Evolutionary conservation across 106 monocot species (phyloP).

Genomic region (Acorus calamus): DNA sequence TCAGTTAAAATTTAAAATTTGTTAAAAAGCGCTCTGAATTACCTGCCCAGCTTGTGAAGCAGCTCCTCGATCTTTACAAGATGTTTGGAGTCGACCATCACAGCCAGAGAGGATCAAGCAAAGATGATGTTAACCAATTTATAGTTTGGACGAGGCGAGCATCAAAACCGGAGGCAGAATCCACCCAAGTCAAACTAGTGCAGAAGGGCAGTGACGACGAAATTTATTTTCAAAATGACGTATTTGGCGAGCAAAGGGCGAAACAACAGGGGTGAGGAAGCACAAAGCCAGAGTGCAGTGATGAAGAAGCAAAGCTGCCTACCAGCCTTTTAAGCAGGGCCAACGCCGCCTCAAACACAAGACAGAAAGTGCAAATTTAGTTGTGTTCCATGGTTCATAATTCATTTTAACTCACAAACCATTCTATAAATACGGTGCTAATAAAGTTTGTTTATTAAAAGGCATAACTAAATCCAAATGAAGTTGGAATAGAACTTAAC

Average conservation of each 20-base stretch:
- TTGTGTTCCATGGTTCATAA: slow-evolving; percentile 4
- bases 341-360: slow-evolving; percentile 26
- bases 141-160: no score
- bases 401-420: not conserved
- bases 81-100: not conserved
- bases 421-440: not conserved
- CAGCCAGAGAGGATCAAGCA: slow-evolving; percentile 5
- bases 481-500: slow-evolving; percentile 36
- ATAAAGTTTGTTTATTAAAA: not conserved
- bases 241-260: slow-evolving; percentile 16
- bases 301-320: slow-evolving; percentile 14
- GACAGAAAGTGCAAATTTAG: slow-evolving; percentile 25
- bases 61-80: not conserved
- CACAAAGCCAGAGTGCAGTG: slow-evolving; percentile 10
- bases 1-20: no score
- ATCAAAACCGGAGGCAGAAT: no score
- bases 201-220: not conserved
- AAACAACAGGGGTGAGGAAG: slow-evolving; percentile 20
- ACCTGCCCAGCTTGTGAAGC: slow-evolving; percentile 10
- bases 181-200: no score
- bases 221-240: slow-evolving; percentile 9
- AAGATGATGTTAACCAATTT: slow-evolving; percentile 3
- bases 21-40: not conserved
- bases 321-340: slow-evolving; percentile 21
- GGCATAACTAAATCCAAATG: slow-evolving; percentile 9